These are phyloP conservation scores for Zymoseptoria ardabiliae DNA, from an alignment of 2,329 filamentous ascomycete genomes.

Conservation along the genomic window DNA sequence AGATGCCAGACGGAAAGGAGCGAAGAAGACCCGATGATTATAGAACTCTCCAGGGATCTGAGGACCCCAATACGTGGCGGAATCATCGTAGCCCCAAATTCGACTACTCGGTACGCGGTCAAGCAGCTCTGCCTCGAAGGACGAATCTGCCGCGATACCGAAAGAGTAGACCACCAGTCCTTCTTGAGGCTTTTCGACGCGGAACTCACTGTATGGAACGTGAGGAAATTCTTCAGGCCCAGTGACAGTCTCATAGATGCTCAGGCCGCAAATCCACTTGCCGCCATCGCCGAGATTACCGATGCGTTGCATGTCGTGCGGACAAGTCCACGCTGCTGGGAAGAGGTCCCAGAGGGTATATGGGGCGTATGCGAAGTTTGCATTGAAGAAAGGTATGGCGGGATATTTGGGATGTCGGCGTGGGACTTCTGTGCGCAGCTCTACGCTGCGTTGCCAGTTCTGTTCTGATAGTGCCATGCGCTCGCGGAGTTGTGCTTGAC, in stretches of 20 bases:
- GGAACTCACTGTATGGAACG: constrained; percentile 33
- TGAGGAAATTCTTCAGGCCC: neutral
- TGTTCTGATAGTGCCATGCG: neutral
- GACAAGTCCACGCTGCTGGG: constrained; percentile 35
- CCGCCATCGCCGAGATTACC: constrained; percentile 37
- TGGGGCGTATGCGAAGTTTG: neutral
- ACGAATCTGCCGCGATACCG: constrained; percentile 33
- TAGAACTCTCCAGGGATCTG: constrained; percentile 11
- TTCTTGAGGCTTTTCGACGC: constrained; percentile 16
- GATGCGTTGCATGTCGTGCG: constrained; percentile 35
- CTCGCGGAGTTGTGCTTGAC: neutral
- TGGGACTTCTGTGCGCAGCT: neutral
- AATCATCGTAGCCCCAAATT: constrained; percentile 35
- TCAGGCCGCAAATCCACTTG: constrained; percentile 30
- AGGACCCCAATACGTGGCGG: constrained; percentile 18
- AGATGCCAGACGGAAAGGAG: constrained; percentile 30
- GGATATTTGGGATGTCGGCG: neutral
- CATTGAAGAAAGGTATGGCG: neutral
- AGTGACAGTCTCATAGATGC: neutral
- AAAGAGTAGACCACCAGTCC: constrained; percentile 33
- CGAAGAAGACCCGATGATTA: constrained; percentile 9
- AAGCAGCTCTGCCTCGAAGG: constrained; percentile 35
- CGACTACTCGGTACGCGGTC: constrained; percentile 20
- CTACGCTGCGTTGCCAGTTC: neutral
- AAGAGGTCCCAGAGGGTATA: constrained; percentile 34